Evolutionary conservation across 495 filamentous ascomycete genomes (phyloP).

Genomic region (Margaritispora aquatica): DNA sequence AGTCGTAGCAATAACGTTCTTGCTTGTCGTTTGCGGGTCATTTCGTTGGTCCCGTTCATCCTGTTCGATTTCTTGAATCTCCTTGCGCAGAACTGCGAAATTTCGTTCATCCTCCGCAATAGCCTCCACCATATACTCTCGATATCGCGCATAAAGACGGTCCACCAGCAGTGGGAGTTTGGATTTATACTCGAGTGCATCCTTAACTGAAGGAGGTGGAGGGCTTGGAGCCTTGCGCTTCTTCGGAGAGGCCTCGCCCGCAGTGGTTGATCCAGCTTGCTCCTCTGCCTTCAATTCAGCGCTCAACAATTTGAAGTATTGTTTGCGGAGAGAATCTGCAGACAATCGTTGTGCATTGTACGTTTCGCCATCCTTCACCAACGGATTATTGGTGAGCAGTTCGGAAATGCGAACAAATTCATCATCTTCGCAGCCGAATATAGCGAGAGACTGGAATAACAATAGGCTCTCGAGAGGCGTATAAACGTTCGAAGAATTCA

Average conservation of each 20-base stretch:
- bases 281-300: constrained; percentile 55
- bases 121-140: constrained; percentile 54
- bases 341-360: constrained; percentile 69
- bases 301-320: constrained; percentile 68
- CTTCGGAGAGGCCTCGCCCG: constrained; percentile 35
- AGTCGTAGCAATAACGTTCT: constrained; percentile 9
- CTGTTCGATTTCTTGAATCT: constrained; percentile 62
- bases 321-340: constrained; percentile 69
- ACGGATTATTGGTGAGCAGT: constrained; percentile 59
- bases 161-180: constrained; percentile 63
- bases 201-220: constrained; percentile 52
- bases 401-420: constrained; percentile 71
- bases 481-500: constrained; percentile 51
- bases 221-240: constrained; percentile 71
- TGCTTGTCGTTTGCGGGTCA: constrained; percentile 19
- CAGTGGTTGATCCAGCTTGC: constrained; percentile 22
- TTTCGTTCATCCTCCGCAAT: constrained; percentile 70
- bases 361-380: constrained; percentile 58
- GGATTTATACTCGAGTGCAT: constrained; percentile 55
- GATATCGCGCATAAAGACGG: constrained; percentile 69
- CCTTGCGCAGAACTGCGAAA: constrained; percentile 55
- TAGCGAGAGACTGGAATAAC: constrained; percentile 77
- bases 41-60: constrained; percentile 43
- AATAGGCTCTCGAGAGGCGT: constrained; percentile 85
- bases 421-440: constrained; percentile 54